These are phyloP conservation scores for Colletotrichum camelliae DNA, from an alignment of 2,329 filamentous ascomycete species.

Conservation along the genomic window DNA sequence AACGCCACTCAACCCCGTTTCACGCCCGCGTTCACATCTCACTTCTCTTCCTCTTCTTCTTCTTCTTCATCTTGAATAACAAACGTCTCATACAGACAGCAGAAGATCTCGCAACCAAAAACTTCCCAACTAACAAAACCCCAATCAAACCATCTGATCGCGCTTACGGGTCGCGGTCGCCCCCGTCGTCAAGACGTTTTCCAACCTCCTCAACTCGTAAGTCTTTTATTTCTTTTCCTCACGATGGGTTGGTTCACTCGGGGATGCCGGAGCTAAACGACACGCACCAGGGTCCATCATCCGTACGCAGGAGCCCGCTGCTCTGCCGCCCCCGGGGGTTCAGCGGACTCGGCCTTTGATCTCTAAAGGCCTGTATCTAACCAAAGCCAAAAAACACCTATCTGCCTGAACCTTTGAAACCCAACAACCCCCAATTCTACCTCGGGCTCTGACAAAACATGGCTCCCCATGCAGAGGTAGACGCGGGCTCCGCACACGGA, in stretches of 20 bases:
- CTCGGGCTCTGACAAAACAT: constrained; percentile 51
- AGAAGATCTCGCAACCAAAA: background rate
- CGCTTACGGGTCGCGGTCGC: constrained; percentile 66
- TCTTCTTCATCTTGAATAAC: background rate
- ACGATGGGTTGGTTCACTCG: background rate
- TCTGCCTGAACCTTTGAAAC: constrained; percentile 25
- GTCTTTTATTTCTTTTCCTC: constrained; percentile 35
- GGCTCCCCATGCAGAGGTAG: constrained; percentile 86
- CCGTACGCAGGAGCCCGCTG: constrained; percentile 96
- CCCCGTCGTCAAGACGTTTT: constrained; percentile 89
- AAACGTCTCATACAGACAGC: background rate
- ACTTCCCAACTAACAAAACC: background rate
- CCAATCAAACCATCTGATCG: constrained; percentile 47
- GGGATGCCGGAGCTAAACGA: constrained; percentile 28
- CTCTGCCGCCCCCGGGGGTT: constrained; percentile 85
- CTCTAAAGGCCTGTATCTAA: constrained; percentile 43
- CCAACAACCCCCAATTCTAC: constrained; percentile 13
- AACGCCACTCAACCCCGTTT: background rate
- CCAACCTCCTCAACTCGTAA: constrained; percentile 97
- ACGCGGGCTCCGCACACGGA: constrained; percentile 63
- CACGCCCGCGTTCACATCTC: background rate
- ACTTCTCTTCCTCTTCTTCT: background rate
- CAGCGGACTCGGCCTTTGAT: constrained; percentile 66
- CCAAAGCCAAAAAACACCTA: constrained; percentile 39
- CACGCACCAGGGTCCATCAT: constrained; percentile 76